A percentile compares a stretch with the other conserved stretches of the same genome.
Conservation (phyloP, 257 asterid species). For the Solanum chmielewskii region DNA sequence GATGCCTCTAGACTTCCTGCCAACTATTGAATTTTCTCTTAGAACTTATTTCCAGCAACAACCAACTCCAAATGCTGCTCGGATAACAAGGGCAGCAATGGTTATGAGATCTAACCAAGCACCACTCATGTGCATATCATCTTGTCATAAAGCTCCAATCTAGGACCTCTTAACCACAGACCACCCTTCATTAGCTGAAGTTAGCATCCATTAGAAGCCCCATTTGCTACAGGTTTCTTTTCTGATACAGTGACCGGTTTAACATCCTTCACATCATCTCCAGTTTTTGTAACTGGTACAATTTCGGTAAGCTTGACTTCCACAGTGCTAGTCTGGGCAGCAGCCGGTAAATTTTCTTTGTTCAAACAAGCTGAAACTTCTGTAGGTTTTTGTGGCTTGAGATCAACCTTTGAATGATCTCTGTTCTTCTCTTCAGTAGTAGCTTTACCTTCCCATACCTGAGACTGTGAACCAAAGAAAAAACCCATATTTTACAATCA, state of each 20-base stretch:
- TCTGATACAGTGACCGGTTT: constrained; percentile 18
- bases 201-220: constrained; percentile 40
- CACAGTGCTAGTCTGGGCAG: constrained; percentile 1
- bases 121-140: background rate
- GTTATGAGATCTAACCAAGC: background rate
- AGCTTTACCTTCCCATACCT: constrained; percentile 13
- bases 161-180: background rate
- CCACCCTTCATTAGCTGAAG: constrained; percentile 7
- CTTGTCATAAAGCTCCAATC: background rate
- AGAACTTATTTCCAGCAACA: background rate
- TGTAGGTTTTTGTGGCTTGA: constrained; percentile 7
- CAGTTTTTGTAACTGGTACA: background rate
- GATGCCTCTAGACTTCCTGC: background rate
- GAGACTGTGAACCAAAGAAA: background rate
- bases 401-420: constrained; percentile 20
- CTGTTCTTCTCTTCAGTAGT: constrained; percentile 7
- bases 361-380: constrained; percentile 7
- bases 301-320: background rate
- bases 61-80: background rate
- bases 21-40: background rate
- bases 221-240: constrained; percentile 21
- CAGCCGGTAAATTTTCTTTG: constrained; percentile 2
- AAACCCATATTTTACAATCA: background rate
- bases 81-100: background rate
- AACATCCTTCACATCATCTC: constrained; percentile 3